Base-by-base conservation (phyloP, 805 yeast species). In the Kazachstania kunashirensis region DNA sequence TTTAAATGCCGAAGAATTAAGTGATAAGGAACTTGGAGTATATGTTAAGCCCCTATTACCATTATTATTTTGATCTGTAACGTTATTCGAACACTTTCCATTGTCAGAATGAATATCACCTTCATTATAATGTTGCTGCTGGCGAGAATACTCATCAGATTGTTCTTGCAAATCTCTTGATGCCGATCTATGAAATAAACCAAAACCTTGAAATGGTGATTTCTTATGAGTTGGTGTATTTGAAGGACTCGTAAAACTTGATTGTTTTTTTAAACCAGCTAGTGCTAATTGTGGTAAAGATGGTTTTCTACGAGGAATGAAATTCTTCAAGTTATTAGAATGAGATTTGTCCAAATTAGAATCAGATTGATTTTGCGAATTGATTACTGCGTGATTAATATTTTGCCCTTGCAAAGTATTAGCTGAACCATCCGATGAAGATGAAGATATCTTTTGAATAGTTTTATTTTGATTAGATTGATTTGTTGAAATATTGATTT, bases 181-280 rank as follows among this genome's bases (percentile, higher is more conserved):
- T 29, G 35, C 41, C n/a, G 60, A 53, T 37, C 55, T 53, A 12
- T 51, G 45, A 36, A 57, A 57, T 6, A 56, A 39, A 3, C 57
- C 55, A 41, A 57, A 55, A 4, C 55, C 53, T 38, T 55, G 61
- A 29, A 56, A 42, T 10, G 62, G 60, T 5, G 62, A 56, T 37
- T 52, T 55, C 38, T 46, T 56, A 3, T 53, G 41, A 6, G 49
- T 41, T 4, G 55, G 50, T 1, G 52, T 48, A n/a, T 28, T 31
- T 20, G 42, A 37, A 12, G 46, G 39, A 14, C 36, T 39, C 7
- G 49, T 38, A 13, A 46, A 44, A 37, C 52, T 47, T 10, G 52
- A 23, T 37, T 55, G 55, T 31, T 52, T 49, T 33, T 53, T 55
- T 17, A 48, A 33, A 9, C 45, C 44, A 6, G 53, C 37, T 24